Percentiles rank a stretch among this genome's conserved stretches.
Evolutionary conservation across 768 basidiomycete species (phyloP).

Genomic region (Harrya chromipes): DNA sequence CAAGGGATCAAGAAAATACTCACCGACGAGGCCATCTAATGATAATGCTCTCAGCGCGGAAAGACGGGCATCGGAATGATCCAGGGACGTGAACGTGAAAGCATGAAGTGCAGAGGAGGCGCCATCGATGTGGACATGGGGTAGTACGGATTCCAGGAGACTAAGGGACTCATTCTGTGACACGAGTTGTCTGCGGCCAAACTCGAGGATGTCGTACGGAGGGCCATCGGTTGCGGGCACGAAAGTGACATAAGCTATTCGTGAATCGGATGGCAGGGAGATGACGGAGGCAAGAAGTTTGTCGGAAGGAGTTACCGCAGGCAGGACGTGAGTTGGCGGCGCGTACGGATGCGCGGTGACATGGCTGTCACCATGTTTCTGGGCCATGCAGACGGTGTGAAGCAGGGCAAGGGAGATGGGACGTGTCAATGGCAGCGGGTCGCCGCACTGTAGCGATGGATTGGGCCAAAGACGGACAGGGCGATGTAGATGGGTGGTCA

Average conservation of each 20-base stretch:
- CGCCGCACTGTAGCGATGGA: background rate
- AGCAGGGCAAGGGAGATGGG: slow-evolving; percentile 1
- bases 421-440: background rate
- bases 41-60: slow-evolving; percentile 36
- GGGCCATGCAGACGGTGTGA: slow-evolving; percentile 24
- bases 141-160: slow-evolving; percentile 49
- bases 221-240: slow-evolving; percentile 26
- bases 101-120: slow-evolving; percentile 50
- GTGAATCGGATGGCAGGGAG: slow-evolving; percentile 40
- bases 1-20: slow-evolving; percentile 24
- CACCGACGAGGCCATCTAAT: slow-evolving; percentile 52
- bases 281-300: slow-evolving; percentile 47
- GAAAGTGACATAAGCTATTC: slow-evolving; percentile 48
- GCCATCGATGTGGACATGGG: slow-evolving; percentile 46
- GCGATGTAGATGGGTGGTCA: background rate
- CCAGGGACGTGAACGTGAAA: slow-evolving; percentile 48
- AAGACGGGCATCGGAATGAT: slow-evolving; percentile 30
- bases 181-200: slow-evolving; percentile 50
- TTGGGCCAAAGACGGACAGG: background rate
- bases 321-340: slow-evolving; percentile 14
- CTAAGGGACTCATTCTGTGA: slow-evolving; percentile 35
- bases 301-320: slow-evolving; percentile 36
- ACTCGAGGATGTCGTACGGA: slow-evolving; percentile 47
- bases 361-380: slow-evolving; percentile 15
- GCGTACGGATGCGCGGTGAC: slow-evolving; percentile 9